Percentiles rank a stretch among this genome's conserved stretches.
Evolutionary conservation across 805 yeast species (phyloP).

Genomic region (Metschnikowia reukaufii): DNA sequence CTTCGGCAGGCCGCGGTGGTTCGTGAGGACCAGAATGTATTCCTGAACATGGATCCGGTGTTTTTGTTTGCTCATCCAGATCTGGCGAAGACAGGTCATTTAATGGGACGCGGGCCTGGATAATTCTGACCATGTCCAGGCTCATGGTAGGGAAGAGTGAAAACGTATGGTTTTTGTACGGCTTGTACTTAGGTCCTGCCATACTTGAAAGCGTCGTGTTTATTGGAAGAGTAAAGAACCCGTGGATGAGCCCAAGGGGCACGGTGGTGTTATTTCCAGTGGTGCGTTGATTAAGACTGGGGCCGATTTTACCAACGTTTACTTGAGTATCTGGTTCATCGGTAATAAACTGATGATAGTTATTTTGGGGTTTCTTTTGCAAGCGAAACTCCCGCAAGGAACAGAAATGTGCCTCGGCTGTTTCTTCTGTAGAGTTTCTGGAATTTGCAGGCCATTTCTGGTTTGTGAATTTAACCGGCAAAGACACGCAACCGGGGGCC

Average conservation of each 20-base stretch:
- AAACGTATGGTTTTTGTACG: slow-evolving; percentile 4
- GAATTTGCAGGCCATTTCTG: not conserved
- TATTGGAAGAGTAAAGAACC: slow-evolving; percentile 9
- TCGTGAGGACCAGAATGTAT: slow-evolving; percentile 15
- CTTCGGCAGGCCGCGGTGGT: slow-evolving; percentile 15
- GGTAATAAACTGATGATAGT: not conserved
- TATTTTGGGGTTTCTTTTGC: not conserved
- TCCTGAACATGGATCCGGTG: slow-evolving; percentile 16
- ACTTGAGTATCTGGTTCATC: slow-evolving; percentile 1
- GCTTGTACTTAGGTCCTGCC: not conserved
- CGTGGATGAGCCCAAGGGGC: slow-evolving; percentile 4
- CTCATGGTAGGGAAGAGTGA: slow-evolving; percentile 6
- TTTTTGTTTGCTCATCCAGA: slow-evolving; percentile 1
- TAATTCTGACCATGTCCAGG: not conserved
- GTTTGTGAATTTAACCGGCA: not conserved
- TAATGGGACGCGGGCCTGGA: not conserved
- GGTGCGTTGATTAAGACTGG: not conserved
- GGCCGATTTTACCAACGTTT: not conserved
- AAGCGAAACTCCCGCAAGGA: slow-evolving; percentile 1
- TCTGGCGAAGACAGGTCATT: slow-evolving; percentile 1
- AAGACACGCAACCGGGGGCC: not conserved
- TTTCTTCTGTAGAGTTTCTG: not conserved
- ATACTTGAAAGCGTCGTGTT: slow-evolving; percentile 2
- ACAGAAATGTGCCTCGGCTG: not conserved
- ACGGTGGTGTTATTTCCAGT: not conserved